A percentile compares a stretch with the other conserved stretches of the same genome.
Evolutionary conservation across 2,329 filamentous ascomycete species (phyloP).

Genomic region (Mycocentrospora acerina): DNA sequence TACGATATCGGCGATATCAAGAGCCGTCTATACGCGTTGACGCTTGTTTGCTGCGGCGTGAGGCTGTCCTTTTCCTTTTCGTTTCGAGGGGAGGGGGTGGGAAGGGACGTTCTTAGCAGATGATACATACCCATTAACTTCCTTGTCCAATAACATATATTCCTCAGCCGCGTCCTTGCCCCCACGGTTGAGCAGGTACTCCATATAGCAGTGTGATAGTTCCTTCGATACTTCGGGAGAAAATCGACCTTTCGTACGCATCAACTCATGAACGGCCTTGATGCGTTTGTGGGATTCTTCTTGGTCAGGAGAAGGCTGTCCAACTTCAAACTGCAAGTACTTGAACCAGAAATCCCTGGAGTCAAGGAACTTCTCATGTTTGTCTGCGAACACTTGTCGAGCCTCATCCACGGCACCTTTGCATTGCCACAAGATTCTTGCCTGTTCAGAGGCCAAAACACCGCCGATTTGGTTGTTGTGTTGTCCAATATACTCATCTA

Average conservation of each 20-base stretch:
- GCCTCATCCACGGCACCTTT: constrained; percentile 80
- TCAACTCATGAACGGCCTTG: constrained; percentile 74
- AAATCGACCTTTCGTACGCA: constrained; percentile 72
- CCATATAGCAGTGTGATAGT: constrained; percentile 75
- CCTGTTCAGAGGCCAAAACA: constrained; percentile 85
- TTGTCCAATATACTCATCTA: constrained; percentile 74
- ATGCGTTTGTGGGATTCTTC: constrained; percentile 70
- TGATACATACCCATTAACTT: constrained; percentile 71
- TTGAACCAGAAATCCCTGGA: constrained; percentile 87
- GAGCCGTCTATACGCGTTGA: constrained; percentile 24
- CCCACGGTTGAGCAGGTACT: constrained; percentile 80
- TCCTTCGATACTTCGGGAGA: constrained; percentile 69
- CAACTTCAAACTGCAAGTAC: constrained; percentile 86
- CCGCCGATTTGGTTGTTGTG: constrained; percentile 81
- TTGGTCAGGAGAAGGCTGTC: constrained; percentile 70
- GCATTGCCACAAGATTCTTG: constrained; percentile 80
- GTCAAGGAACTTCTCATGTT: constrained; percentile 80
- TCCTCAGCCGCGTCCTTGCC: constrained; percentile 82
- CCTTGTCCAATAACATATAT: constrained; percentile 78
- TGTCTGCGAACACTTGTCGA: constrained; percentile 78
- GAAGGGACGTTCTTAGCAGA: constrained; percentile 31
- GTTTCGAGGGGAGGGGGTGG: constrained; percentile 22
- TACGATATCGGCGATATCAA: constrained; percentile 9
- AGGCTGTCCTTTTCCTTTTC: constrained; percentile 33
- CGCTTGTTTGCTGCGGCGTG: constrained; percentile 37